These are phyloP conservation scores for Erucastrum elatum DNA, from an alignment of 345 rosid genomes.

Conservation along the genomic window DNA sequence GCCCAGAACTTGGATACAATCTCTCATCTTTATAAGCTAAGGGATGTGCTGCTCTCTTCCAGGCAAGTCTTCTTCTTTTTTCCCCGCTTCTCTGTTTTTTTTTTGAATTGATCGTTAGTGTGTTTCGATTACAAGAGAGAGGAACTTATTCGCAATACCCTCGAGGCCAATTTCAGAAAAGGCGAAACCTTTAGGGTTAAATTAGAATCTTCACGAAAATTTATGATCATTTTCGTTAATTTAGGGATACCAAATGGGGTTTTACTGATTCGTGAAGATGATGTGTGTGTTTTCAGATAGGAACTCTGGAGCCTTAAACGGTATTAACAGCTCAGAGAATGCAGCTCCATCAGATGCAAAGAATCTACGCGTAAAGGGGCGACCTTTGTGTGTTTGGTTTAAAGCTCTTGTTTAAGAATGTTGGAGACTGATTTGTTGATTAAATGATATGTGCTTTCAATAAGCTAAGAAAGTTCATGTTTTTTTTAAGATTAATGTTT, in stretches of 20 bases:
- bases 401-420: not conserved
- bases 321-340: slow-evolving; percentile 56
- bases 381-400: not conserved
- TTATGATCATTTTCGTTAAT: too few relatives aligned
- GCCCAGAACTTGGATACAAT: slow-evolving; percentile 6
- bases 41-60: slow-evolving; percentile 92
- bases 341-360: slow-evolving; percentile 57
- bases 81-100: slow-evolving; percentile 1
- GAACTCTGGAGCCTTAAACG: slow-evolving; percentile 30
- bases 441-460: not conserved
- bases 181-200: not conserved
- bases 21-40: slow-evolving; percentile 37
- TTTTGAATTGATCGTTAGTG: slow-evolving; percentile 4
- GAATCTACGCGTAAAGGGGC: slow-evolving; percentile 57
- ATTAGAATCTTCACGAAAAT: too few relatives aligned
- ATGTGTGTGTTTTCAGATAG: too few relatives aligned
- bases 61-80: slow-evolving; percentile 38
- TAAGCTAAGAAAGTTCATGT: slow-evolving; percentile 1
- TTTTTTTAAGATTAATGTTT: slow-evolving; percentile 8
- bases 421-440: not conserved
- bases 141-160: not conserved
- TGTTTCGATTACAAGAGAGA: not conserved
- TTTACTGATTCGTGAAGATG: too few relatives aligned
- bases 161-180: not conserved
- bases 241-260: too few relatives aligned